A percentile compares a stretch with the other conserved stretches of the same genome.
These are phyloP conservation scores for Xylaria castorea DNA, from an alignment of 495 filamentous ascomycete species.

Conservation along the genomic window DNA sequence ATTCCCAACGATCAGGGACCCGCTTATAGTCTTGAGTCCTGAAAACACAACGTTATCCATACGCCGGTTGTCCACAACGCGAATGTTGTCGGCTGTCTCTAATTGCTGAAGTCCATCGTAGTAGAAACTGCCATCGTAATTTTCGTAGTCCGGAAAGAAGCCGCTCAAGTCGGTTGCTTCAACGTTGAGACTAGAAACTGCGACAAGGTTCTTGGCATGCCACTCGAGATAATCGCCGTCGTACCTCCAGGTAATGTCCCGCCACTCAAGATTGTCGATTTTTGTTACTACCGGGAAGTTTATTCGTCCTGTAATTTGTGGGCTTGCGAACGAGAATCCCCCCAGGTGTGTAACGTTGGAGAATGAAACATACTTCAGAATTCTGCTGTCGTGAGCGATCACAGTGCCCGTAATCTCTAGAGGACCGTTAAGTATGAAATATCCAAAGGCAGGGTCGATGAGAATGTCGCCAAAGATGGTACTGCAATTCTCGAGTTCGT, in stretches of 20 bases:
- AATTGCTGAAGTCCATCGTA: constrained; percentile 9
- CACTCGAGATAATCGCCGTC: constrained; percentile 5
- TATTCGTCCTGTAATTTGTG: neutral
- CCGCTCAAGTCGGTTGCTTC: constrained; percentile 15
- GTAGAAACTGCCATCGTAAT: constrained; percentile 10
- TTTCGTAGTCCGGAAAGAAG: constrained; percentile 3
- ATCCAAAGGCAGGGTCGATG: constrained; percentile 14
- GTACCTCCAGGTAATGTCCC: neutral
- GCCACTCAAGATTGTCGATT: constrained; percentile 16
- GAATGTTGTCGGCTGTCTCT: constrained; percentile 10
- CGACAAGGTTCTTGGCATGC: neutral
- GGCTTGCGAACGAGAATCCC: constrained; percentile 16
- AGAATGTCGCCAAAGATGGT: constrained; percentile 19
- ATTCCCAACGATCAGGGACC: neutral
- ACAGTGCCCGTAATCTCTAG: constrained; percentile 12
- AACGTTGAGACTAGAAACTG: constrained; percentile 12
- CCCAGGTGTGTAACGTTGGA: constrained; percentile 6
- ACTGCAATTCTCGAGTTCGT: constrained; percentile 15
- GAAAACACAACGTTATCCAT: constrained; percentile 17
- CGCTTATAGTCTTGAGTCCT: constrained; percentile 8
- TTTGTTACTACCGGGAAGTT: neutral
- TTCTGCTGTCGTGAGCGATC: constrained; percentile 10
- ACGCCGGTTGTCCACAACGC: constrained; percentile 5
- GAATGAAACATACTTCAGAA: constrained; percentile 8
- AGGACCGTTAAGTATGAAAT: constrained; percentile 16